Evolutionary conservation across 805 yeast species (phyloP), one percentile per base, ranked within the genome.

Genomic region (Starmerella potacharoeniae): DNA sequence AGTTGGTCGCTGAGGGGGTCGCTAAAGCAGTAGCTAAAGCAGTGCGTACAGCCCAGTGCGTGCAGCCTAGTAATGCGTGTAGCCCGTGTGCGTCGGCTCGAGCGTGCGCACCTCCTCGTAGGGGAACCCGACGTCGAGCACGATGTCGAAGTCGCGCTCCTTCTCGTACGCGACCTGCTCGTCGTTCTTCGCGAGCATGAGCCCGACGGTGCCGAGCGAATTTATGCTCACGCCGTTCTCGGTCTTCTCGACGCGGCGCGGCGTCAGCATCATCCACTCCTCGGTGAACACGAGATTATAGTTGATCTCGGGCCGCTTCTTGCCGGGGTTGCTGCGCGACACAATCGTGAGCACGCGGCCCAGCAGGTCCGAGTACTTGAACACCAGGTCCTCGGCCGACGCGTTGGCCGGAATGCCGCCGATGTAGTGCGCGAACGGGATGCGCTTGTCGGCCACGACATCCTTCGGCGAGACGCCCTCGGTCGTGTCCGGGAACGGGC

Each of bases 221-320:
- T 91, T 91, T 61, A 89, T 76, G 55, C 91, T 84, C 34, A 82
- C 69, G 6, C 68, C 71, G 16, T 61, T 62, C 28, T 55, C 60
- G 8, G 72, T 73, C 31, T 33, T 30, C 34, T 58, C 61, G 14
- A 46, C 41, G 44, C 76, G 74, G 64, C 97, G 78, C 16, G 98
- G 97, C n/a, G 89, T 83, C 28, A 86, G 68, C 79, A 89, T 79
- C 71, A 91, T 79, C 86, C 93, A 91, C 52, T 80, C 77, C 49
- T 81, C 80, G 49, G 95, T 88, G 77, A 91, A 79, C 45, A 88
- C 71, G 37, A 90, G 80, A 66, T 91, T 91, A 69, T 86, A 91
- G 40, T 91, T 84, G 50, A 82, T 71, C 13, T 56, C 59, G n/a
- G 54, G 53, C 13, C 56, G 37, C 34, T 52, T n/a, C 53, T 56